Evolutionary conservation across 257 asterid species (phyloP).

Genomic region (Ilex aquifolium): DNA sequence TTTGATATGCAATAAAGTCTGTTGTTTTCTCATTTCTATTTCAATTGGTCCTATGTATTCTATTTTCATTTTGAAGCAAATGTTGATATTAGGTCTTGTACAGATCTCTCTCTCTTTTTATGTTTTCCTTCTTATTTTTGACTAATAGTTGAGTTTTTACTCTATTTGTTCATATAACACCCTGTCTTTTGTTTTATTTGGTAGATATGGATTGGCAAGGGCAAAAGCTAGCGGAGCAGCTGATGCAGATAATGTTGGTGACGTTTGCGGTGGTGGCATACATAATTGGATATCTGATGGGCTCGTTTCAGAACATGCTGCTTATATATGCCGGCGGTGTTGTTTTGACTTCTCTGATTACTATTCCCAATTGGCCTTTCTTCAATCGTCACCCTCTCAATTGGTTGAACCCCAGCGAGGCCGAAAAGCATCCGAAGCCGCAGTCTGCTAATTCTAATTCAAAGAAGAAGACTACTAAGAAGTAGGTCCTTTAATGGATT

Average conservation of each 20-base stretch:
- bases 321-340: constrained; percentile 57
- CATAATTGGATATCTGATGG: constrained; percentile 45
- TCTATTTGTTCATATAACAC: background rate
- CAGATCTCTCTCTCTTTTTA: too few species aligned
- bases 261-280: constrained; percentile 54
- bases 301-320: constrained; percentile 65
- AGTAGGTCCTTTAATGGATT: constrained; percentile 27
- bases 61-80: too few species aligned
- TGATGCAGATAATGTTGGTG: constrained; percentile 67
- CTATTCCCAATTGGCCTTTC: constrained; percentile 66
- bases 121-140: background rate
- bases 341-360: constrained; percentile 48
- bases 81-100: too few species aligned
- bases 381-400: constrained; percentile 60
- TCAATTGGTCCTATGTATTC: too few species aligned
- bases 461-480: constrained; percentile 50
- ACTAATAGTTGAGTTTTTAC: background rate
- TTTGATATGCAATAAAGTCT: too few species aligned
- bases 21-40: too few species aligned
- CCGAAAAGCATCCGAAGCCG: constrained; percentile 63
- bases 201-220: constrained; percentile 94
- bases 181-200: background rate
- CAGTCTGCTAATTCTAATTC: constrained; percentile 29
- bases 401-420: constrained; percentile 67
- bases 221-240: constrained; percentile 64